Evolutionary conservation across 2,329 filamentous ascomycete genomes (phyloP), one percentile per base, ranked within the genome.

Genomic region (Tolypocladium tropicale): DNA sequence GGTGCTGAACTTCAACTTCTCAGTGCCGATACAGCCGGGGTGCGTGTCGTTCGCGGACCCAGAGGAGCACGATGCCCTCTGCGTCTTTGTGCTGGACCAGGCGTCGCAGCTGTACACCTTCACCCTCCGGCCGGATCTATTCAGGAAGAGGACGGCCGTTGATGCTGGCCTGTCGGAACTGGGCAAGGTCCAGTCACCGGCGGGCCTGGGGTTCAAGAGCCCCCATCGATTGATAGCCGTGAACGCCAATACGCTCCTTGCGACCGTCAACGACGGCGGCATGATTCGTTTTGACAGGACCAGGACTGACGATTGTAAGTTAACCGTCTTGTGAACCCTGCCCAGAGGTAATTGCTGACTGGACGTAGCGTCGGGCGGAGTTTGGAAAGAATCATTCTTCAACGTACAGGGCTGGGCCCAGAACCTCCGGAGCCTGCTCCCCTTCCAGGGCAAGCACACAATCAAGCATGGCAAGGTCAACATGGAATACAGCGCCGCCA

Each of bases 31-130:
- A 52, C 81, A 88, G 60, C 81, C 86, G 10, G 83, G 85, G 30
- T 94, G 93, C 61, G 81, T 99, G 58, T 88, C 88, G 12, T 82
- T 99, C 59, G 84, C 90, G 36, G 94, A 99, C 67, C 79, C 85
- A 7, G 78, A 84, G 59, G 88, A 90, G 58, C 86, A 87, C 64
- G 89, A 95, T 76, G 81, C 85, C 58, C 74, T 96, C 53, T 87
- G 82, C 62, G 80, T 91, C 48, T 95, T 91, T 70, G 88, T 89
- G 53, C 78, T 96, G 64, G 93, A 92, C 58, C 81, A 84, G 59
- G 77, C 81, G n/a, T 89, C 86, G 66, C 84, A 90, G 61, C 78
- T 99, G 21, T 92, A 92, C 72, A 91, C 89, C 14, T 79, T 99
- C 61, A 87, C 81, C n/a, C 73, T 99, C 53, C 85, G 87, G 57